Percentiles rank a stretch among this genome's conserved stretches.
These are phyloP conservation scores for Camellia lanceoleosa DNA, from an alignment of 148 eudicot genomes.

Conservation along the genomic window DNA sequence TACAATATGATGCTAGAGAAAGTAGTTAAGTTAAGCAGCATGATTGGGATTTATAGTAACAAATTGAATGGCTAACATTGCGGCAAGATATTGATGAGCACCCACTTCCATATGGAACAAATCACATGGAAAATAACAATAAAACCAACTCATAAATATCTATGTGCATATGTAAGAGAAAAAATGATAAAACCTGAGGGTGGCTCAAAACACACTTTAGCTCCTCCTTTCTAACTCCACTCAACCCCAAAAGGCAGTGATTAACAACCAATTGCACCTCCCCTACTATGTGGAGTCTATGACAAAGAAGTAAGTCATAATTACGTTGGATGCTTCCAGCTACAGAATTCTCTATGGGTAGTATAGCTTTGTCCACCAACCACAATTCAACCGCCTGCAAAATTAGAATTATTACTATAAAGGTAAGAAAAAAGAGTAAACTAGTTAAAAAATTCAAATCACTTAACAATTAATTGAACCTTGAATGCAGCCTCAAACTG, in stretches of 20 bases:
- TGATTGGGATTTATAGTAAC: background rate
- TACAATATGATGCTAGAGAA: background rate
- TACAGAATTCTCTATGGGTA: constrained; percentile 88
- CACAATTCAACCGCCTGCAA: constrained; percentile 84
- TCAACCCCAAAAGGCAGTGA: constrained; percentile 84
- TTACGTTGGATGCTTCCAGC: constrained; percentile 88
- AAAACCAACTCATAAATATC: background rate
- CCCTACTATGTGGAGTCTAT: constrained; percentile 87
- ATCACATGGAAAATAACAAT: background rate
- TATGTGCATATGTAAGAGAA: background rate
- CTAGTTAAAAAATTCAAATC: background rate
- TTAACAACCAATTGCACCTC: constrained; percentile 77
- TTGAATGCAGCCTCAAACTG: constrained; percentile 56
- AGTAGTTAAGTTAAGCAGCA: background rate
- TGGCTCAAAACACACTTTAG: constrained; percentile 85
- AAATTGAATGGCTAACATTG: background rate
- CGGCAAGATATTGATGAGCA: background rate
- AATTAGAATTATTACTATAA: constrained; percentile 13
- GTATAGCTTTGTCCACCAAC: constrained; percentile 86
- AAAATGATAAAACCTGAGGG: constrained; percentile 59
- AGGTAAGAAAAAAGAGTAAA: background rate
- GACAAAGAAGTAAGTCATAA: constrained; percentile 84
- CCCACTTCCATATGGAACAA: no score
- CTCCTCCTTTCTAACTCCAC: constrained; percentile 74
- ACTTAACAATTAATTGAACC: constrained; percentile 24